These are phyloP conservation scores for Pleodorina starrii DNA, from an alignment of 139 green algal species.

Conservation along the genomic window DNA sequence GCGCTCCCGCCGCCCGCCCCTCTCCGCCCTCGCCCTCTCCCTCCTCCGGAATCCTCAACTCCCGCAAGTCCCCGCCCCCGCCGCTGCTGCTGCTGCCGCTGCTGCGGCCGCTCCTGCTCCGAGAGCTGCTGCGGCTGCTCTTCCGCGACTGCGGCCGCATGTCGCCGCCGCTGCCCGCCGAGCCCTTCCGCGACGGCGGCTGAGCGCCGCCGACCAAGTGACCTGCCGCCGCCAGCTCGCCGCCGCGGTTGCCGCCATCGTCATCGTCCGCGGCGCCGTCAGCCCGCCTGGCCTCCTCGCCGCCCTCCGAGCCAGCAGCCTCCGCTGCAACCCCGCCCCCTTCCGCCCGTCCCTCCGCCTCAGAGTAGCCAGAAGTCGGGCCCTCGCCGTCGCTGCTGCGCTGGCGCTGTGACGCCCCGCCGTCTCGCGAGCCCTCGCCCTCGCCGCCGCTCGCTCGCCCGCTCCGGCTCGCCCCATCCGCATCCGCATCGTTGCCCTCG, in stretches of 20 bases:
- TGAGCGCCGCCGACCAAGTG: too few relatives aligned
- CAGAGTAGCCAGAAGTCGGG: too few relatives aligned
- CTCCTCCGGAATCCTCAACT: background rate
- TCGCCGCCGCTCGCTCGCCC: background rate
- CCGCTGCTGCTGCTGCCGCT: background rate
- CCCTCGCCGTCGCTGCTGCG: background rate
- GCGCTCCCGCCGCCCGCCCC: background rate
- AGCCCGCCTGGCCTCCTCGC: too few relatives aligned
- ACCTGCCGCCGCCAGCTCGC: background rate
- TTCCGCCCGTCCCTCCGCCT: background rate
- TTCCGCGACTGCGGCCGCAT: background rate
- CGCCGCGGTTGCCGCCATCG: background rate
- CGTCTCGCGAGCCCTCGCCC: background rate
- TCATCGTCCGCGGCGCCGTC: background rate
- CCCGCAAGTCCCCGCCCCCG: background rate
- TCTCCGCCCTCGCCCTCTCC: background rate
- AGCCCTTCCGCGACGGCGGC: too few relatives aligned
- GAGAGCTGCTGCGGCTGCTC: background rate
- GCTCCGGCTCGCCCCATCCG: background rate
- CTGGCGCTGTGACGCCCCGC: background rate
- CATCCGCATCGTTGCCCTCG: background rate
- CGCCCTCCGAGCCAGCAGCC: background rate
- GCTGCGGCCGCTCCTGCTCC: background rate
- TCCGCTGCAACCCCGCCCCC: background rate
- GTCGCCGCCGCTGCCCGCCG: background rate